A percentile compares a stretch with the other conserved stretches of the same genome.
Evolutionary conservation across 108 stramenopile species (phyloP).

Genomic region (Fragilaria crotonensis): DNA sequence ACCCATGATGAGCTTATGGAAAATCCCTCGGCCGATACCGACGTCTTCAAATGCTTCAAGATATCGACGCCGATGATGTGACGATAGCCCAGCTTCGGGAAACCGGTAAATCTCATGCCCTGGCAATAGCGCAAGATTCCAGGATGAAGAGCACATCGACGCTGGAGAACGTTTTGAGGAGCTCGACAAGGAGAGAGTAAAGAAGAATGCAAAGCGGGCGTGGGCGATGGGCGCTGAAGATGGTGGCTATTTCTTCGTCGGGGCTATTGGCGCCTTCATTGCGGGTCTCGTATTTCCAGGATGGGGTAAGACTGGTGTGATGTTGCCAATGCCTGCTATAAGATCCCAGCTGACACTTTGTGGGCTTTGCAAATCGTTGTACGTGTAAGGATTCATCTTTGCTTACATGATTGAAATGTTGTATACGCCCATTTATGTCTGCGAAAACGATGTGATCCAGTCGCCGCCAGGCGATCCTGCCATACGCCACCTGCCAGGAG

Average conservation of each 20-base stretch:
- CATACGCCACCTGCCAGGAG: conserved; percentile 23
- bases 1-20: conserved; percentile 75
- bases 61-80: conserved; percentile 31
- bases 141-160: conserved; percentile 25
- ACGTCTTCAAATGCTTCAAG: conserved; percentile 47
- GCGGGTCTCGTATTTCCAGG: conserved; percentile 53
- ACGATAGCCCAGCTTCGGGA: conserved; percentile 7
- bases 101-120: conserved; percentile 13
- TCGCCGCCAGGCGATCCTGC: not conserved
- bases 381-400: conserved; percentile 30
- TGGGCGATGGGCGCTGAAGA: conserved; percentile 34
- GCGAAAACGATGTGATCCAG: conserved; percentile 9
- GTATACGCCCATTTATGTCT: conserved; percentile 25
- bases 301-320: too few relatives aligned
- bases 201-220: conserved; percentile 24
- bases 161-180: conserved; percentile 28
- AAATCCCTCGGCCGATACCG: conserved; percentile 30
- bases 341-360: too few relatives aligned
- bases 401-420: conserved; percentile 46
- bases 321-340: too few relatives aligned
- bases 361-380: too few relatives aligned
- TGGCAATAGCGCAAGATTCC: conserved; percentile 14
- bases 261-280: conserved; percentile 38
- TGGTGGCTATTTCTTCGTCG: conserved; percentile 20
- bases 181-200: conserved; percentile 4